phyloP scores from a whole-genome alignment of 208 protist species.

The Borovskyia barvae region DNA sequence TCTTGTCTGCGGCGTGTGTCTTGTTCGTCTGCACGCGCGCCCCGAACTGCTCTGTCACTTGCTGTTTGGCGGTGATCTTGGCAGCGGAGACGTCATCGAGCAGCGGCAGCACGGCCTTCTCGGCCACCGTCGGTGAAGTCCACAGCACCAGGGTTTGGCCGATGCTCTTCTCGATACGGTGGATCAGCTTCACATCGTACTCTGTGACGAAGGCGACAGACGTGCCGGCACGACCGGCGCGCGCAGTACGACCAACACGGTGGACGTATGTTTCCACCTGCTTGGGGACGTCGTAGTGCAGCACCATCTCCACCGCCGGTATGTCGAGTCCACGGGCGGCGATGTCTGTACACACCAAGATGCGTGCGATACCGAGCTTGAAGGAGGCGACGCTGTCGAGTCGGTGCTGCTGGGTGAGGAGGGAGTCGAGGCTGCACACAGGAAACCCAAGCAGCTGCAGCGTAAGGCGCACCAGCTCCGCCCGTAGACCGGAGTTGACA shows the following conservation, averaged over 20 bases:
- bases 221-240: slow-evolving; percentile 75
- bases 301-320: slow-evolving; percentile 93
- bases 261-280: slow-evolving; percentile 97
- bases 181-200: slow-evolving; percentile 75
- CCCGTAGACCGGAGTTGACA: slow-evolving; percentile 78
- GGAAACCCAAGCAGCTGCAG: slow-evolving; percentile 94
- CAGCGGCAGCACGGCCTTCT: slow-evolving; percentile 55
- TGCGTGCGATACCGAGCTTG: slow-evolving; percentile 88
- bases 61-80: slow-evolving; percentile 80
- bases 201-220: slow-evolving; percentile 80
- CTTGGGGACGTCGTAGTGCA: slow-evolving; percentile 97
- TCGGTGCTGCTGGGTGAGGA: slow-evolving; percentile 96
- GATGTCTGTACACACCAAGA: slow-evolving; percentile 91
- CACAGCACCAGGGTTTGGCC: slow-evolving; percentile 37
- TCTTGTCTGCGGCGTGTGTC: slow-evolving; percentile 44
- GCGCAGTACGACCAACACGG: slow-evolving; percentile 96
- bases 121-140: slow-evolving; percentile 48
- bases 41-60: slow-evolving; percentile 78
- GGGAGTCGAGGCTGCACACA: slow-evolving; percentile 96
- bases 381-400: slow-evolving; percentile 97
- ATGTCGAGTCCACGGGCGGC: slow-evolving; percentile 97
- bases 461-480: slow-evolving; percentile 82
- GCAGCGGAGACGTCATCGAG: slow-evolving; percentile 81
- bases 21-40: slow-evolving; percentile 60
- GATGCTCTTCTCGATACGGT: slow-evolving; percentile 60